Percentiles rank a stretch among this genome's conserved stretches.
Conservation (phyloP, 257 asterid species). For the Solanum arcanum region DNA sequence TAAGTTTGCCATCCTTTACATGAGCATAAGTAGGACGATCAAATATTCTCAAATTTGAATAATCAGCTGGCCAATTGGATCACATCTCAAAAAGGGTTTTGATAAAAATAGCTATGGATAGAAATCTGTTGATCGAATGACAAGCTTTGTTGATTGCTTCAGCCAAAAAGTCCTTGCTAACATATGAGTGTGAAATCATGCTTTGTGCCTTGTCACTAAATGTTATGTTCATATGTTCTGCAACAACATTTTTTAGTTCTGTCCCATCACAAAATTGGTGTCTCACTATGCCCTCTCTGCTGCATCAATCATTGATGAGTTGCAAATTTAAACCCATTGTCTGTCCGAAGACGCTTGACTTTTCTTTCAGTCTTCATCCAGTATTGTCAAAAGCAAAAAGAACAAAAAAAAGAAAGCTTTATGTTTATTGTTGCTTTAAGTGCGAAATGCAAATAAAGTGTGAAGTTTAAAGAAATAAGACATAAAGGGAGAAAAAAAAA, state of each 20-base stretch:
- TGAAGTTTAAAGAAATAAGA: not conserved
- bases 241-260: not conserved
- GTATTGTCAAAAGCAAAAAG: not conserved
- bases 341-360: no score
- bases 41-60: not conserved
- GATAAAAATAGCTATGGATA: no score
- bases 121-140: not conserved
- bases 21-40: not conserved
- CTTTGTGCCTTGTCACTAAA: not conserved
- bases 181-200: not conserved
- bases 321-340: not conserved
- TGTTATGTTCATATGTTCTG: not conserved
- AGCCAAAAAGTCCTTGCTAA: not conserved
- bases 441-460: not conserved
- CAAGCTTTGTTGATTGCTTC: not conserved
- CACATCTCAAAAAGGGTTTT: not conserved
- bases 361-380: not conserved
- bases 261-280: not conserved
- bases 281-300: not conserved
- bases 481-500: not conserved
- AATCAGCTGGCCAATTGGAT: not conserved
- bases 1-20: not conserved
- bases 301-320: not conserved
- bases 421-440: not conserved
- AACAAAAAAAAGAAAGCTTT: not conserved